phyloP scores from a whole-genome alignment of 148 eudicot genomes.

The Fagopyrum tataricum region DNA sequence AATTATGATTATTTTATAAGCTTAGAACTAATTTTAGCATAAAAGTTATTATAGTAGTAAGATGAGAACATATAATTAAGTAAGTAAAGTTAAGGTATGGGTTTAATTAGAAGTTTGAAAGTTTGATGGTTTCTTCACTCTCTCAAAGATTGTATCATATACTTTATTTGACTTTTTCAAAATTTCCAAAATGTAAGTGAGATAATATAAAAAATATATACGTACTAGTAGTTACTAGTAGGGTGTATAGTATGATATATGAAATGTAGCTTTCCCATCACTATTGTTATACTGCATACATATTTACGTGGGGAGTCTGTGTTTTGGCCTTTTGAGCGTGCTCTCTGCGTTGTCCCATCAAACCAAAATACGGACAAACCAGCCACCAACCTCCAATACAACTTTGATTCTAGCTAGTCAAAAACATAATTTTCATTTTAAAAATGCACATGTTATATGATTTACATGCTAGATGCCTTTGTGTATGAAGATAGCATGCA shows the following conservation, averaged over 20 bases:
- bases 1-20: too few relatives aligned
- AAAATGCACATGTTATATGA: neutral
- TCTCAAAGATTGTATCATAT: too few relatives aligned
- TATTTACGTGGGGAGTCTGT: neutral
- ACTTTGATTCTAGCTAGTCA: neutral
- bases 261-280: slow-evolving; percentile 1
- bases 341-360: neutral
- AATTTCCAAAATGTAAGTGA: neutral
- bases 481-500: too few relatives aligned
- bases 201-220: neutral
- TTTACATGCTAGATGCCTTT: neutral
- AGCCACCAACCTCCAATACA: slow-evolving; percentile 7
- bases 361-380: neutral
- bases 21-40: too few relatives aligned
- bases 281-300: neutral
- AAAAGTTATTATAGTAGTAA: too few relatives aligned
- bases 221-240: neutral
- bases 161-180: too few relatives aligned
- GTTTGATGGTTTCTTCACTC: too few relatives aligned
- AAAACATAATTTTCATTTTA: neutral
- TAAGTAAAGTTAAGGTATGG: too few relatives aligned
- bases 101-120: too few relatives aligned
- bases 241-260: neutral
- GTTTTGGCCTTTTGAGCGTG: neutral
- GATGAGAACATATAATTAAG: too few relatives aligned